Evolutionary conservation across 2,329 filamentous ascomycete genomes (phyloP), one percentile per base, ranked within the genome.

Genomic region (Pyricularia grisea): DNA sequence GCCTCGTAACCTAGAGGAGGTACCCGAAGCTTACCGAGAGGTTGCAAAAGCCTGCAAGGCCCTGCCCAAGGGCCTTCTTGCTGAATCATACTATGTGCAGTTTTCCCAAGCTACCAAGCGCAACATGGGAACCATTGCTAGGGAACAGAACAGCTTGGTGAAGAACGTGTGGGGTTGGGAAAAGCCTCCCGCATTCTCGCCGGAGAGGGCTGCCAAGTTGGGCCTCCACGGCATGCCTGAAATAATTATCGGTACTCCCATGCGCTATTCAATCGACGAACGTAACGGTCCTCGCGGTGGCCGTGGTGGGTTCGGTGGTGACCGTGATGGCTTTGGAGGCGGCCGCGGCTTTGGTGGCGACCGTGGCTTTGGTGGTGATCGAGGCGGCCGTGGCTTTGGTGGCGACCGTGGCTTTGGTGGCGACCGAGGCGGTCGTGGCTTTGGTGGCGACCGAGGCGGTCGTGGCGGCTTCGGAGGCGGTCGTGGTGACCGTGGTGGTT

Each of bases 141-240:
- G 81, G 3, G 79, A 82, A 25, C 77, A 90, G 71, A 89, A 89
- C 75, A 75, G 80, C n/a, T 85, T 87, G 80, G 78, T 80, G 65
- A 74, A 75, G 25, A 74, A 79, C 20, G 85, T 81, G 25, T 86
- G 86, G 81, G 85, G 86, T 60, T 82, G 84, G 81, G 68, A 76
- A 0, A 70, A 82, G 65, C 81, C 83, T 7, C 88, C 88, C 0
- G 70, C 70, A 2, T 72, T 85, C 14, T 68, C 72, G 10, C 11
- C 10, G 17, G 55, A 60, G 27, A 20, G 14, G n/a, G 67, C 55
- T 20, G 31, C 30, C 12, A 68, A 25, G 70, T 61, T 25, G 65
- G 65, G 64, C 69, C 25, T 69, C 9, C 28, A 14, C 23, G 17
- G 11, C 3, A 2, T 31, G 6, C 67, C 36, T n/a, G 55, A 28